Base-by-base conservation (phyloP, 2,329 filamentous ascomycete genomes). In the Trichoderma citrinoviride region DNA sequence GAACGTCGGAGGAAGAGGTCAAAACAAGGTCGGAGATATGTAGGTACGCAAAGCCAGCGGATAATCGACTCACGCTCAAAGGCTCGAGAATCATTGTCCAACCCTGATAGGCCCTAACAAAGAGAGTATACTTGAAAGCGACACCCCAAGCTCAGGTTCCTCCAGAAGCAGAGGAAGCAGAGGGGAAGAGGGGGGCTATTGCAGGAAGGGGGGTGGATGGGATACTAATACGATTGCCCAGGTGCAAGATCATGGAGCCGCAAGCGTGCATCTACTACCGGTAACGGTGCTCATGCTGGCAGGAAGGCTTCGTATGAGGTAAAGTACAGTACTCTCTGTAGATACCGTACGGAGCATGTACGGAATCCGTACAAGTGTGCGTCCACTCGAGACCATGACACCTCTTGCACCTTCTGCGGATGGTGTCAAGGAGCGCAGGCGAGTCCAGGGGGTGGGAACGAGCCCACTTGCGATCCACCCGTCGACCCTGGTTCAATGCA, bases 401-500 rank as follows among this genome's bases (percentile, higher is more conserved):
- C 49, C 49, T 47, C 21, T 61, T 61, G 44, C 44, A 58, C 43
- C 29, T 58, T 58, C 44, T 47, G 19, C n/a, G 43, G 58, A 53
- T 61, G 52, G 53, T 53, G 43, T 50, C 61, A 64, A 57, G 52
- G 50, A 27, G 43, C 56, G 61, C 44, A 57, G 44, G 53, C 61
- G 53, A 64, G 53, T 40, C 61, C 50, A 47, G 53, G 61, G 61
- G 61, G 44, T 43, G 61, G 41, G 40, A 29, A 50, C 37, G 44
- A 40, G 56, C 44, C 55, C 47, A 54, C 63, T 17, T 41, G 46
- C 17, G 56, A 55, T 65, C 63, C 55, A 61, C 63, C 46, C 56
- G 43, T 10, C 33, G 37, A 55, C 63, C 63, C 63, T 55, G 40
- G 63, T 52, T 52, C 50, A 58, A 65, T 61, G 55, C 63, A 65